Base-by-base conservation (phyloP, 2,329 filamentous ascomycete species). In the Triangularia setosa region DNA sequence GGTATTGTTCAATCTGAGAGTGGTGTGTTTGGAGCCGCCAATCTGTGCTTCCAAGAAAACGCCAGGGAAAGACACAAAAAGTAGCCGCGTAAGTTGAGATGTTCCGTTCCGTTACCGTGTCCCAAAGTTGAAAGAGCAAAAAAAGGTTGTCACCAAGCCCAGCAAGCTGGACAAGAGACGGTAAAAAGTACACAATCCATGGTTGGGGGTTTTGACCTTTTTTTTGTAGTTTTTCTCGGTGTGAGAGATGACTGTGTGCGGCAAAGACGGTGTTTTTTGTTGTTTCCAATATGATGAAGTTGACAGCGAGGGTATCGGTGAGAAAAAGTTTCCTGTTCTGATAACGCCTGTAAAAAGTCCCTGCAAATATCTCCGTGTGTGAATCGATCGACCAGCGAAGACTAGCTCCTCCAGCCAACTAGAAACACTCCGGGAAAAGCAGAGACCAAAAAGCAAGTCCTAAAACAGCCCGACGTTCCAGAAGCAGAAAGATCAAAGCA, bases 311-410 rank as follows among this genome's bases (percentile, higher is more conserved):
- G 63, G 61, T 59, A 58, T 61, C 60, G 57, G 54, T 62, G 52
- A 55, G 58, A 67, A 67, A 60, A 25, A 64, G 44, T 58, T 64
- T 65, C 67, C 65, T 68, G 64, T 63, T 27, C 65, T 64, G 61
- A 33, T 54, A 65, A 48, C 25, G 24, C 24, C 52, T 54, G 52
- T n/a, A 25, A 28, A 55, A 55, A 48, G 21, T 48, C 40, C 28
- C 11, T 65, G 40, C 40, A 40, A 53, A 44, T 44, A 33, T 60
- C 61, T 30, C 54, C 54, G 63, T 65, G 33, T 35, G 61, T 33
- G 53, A 54, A 67, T 64, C 65, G 59, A 69, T 67, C 69, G 66
- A 72, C 69, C 68, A 70, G 70, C 68, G 67, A 69, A 63, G 57
- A 63, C 56, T 48, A 48, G 40, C 40, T 48, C 40, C 40, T 14